Conservation (phyloP, 2,329 filamentous ascomycete species). For the Eurotiales sp. region DNA sequence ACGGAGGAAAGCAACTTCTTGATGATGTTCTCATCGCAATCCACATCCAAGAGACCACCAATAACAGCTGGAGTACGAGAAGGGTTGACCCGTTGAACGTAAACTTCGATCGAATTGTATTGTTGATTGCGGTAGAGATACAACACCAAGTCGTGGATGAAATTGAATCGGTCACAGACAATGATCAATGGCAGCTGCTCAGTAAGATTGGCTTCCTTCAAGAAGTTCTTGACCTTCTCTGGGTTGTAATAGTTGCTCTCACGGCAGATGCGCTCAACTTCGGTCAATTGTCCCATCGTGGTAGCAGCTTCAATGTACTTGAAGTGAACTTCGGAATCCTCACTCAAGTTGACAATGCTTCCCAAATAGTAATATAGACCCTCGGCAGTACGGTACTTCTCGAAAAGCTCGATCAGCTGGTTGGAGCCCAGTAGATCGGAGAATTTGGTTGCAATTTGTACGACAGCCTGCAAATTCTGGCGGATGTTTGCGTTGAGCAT, state of each 20-base stretch:
- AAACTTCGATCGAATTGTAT: constrained; percentile 97
- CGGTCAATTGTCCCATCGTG: constrained; percentile 85
- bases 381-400: constrained; percentile 96
- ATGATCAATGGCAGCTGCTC: constrained; percentile 97
- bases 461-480: constrained; percentile 90
- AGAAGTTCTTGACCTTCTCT: constrained; percentile 98
- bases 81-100: constrained; percentile 95
- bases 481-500: constrained; percentile 98
- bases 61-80: constrained; percentile 86
- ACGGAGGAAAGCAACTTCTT: constrained; percentile 85
- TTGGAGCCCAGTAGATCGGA: constrained; percentile 89
- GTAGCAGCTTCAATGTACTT: constrained; percentile 99
- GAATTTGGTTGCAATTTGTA: constrained; percentile 96
- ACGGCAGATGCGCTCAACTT: constrained; percentile 95
- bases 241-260: constrained; percentile 88
- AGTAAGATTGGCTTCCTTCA: constrained; percentile 88
- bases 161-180: constrained; percentile 98
- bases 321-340: constrained; percentile 94
- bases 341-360: constrained; percentile 93
- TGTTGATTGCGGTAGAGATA: constrained; percentile 99
- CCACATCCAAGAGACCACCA: constrained; percentile 89
- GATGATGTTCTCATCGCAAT: constrained; percentile 95
- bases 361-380: constrained; percentile 98
- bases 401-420: constrained; percentile 84
- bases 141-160: constrained; percentile 92